These are phyloP conservation scores for Solanum acaule DNA, from an alignment of 257 asterid genomes.

Conservation along the genomic window DNA sequence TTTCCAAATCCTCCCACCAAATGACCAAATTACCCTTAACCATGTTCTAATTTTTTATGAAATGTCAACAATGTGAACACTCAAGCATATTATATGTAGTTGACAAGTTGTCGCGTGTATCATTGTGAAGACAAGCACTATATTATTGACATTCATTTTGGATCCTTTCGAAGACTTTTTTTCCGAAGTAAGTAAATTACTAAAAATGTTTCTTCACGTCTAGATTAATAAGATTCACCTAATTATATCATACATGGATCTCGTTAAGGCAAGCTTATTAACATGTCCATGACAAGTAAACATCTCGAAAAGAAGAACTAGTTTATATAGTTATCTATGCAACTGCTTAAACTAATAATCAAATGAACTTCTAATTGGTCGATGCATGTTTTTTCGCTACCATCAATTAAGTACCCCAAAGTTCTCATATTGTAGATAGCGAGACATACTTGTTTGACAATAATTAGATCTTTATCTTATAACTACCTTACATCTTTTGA, in stretches of 20 bases:
- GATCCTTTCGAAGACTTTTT: background rate
- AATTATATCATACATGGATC: background rate
- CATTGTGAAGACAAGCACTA: background rate
- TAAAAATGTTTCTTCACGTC: background rate
- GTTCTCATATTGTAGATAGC: background rate
- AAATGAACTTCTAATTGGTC: background rate
- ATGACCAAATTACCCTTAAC: background rate
- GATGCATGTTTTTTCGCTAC: background rate
- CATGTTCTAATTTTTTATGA: background rate
- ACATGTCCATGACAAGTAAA: background rate
- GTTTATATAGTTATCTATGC: background rate
- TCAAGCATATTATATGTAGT: background rate
- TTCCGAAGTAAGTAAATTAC: background rate
- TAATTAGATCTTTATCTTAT: no score
- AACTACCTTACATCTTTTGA: rapidly evolving
- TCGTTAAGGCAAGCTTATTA: background rate
- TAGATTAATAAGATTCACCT: background rate
- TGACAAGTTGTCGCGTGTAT: background rate
- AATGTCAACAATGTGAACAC: background rate
- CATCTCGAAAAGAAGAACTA: background rate
- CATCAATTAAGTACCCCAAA: no score
- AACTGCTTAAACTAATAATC: background rate
- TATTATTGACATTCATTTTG: background rate
- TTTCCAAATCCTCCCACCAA: background rate
- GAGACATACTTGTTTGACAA: background rate